Percentiles rank a stretch among this genome's conserved stretches.
Conservation (phyloP, 2,329 filamentous ascomycete genomes). For the Alternaria rosae region DNA sequence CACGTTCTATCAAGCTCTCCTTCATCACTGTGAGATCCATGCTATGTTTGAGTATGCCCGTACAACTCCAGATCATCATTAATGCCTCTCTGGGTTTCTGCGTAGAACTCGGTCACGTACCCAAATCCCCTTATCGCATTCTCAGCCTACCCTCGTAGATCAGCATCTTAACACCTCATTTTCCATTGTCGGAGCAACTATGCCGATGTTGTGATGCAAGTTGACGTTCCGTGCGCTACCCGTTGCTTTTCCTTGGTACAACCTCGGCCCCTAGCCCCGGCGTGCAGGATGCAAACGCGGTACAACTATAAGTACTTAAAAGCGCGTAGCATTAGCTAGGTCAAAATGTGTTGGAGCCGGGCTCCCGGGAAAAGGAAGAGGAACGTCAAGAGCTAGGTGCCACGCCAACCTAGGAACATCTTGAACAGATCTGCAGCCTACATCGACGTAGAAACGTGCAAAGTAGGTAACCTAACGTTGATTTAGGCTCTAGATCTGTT, state of each 20-base stretch:
- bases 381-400: not conserved
- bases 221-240: not conserved
- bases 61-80: not conserved
- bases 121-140: not conserved
- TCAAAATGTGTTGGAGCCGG: not conserved
- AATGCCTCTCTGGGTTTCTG: not conserved
- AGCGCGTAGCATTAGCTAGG: not conserved
- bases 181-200: not conserved
- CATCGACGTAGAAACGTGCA: no score
- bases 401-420: no score
- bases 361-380: not conserved
- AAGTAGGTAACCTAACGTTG: no score
- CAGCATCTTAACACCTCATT: not conserved
- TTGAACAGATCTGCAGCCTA: no score
- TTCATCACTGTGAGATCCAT: not conserved
- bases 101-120: not conserved
- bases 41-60: not conserved
- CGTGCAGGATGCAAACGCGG: not conserved
- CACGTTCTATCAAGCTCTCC: not conserved
- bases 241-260: conserved; percentile 3
- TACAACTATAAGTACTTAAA: not conserved
- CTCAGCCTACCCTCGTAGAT: not conserved
- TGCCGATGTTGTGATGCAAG: not conserved
- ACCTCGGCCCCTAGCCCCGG: not conserved
- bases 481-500: no score